These are phyloP conservation scores for Neurospora sp. DNA, from an alignment of 495 filamentous ascomycete genomes.

Conservation along the genomic window DNA sequence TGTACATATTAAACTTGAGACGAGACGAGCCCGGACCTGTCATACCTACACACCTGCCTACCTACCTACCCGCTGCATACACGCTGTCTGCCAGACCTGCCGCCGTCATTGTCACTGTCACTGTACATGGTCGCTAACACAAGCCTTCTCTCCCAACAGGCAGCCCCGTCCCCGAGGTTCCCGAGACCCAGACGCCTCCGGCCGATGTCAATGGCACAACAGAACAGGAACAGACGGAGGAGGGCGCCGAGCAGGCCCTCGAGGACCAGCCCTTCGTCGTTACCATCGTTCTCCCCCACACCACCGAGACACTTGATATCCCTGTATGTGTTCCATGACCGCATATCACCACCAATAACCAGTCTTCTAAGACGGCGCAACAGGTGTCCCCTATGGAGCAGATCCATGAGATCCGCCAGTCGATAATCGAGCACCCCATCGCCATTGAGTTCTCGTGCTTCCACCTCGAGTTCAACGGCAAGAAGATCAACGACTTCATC, in stretches of 20 bases:
- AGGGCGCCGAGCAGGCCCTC: slow-evolving; percentile 14
- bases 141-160: slow-evolving; percentile 6
- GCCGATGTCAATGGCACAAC: slow-evolving; percentile 5
- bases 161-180: slow-evolving; percentile 10
- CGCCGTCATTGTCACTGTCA: background rate
- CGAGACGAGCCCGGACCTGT: background rate
- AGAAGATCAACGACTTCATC: slow-evolving; percentile 87
- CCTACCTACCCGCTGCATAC: background rate
- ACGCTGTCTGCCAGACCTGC: background rate
- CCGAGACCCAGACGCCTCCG: slow-evolving; percentile 7
- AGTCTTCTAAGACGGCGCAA: slow-evolving; percentile 13
- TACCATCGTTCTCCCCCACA: slow-evolving; percentile 73
- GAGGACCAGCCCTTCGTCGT: slow-evolving; percentile 42
- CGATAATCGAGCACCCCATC: slow-evolving; percentile 85
- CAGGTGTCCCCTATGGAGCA: slow-evolving; percentile 90
- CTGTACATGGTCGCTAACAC: background rate
- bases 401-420: slow-evolving; percentile 94
- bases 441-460: slow-evolving; percentile 98
- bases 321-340: slow-evolving; percentile 48
- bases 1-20: background rate
- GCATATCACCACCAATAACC: background rate
- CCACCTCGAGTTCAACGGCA: slow-evolving; percentile 80
- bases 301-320: slow-evolving; percentile 67
- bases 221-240: slow-evolving; percentile 8
- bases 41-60: background rate